Base-by-base conservation (phyloP, 345 rosid genomes). In the Pelargonium nanum region DNA sequence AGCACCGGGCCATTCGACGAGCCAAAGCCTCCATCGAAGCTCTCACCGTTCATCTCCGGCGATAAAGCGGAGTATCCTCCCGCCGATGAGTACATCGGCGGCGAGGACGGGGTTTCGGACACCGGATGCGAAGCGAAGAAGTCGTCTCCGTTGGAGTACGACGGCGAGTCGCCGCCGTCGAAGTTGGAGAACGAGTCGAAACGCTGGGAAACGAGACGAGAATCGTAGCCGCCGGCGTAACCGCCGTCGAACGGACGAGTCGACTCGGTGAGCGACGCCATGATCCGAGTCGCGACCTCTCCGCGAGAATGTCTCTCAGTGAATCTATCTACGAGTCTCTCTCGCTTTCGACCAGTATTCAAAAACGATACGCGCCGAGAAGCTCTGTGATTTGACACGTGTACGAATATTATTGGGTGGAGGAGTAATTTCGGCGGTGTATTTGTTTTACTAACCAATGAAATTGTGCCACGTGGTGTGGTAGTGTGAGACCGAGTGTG, bases 131-230 rank as follows among this genome's bases (percentile, higher is more conserved):
- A 70, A 8, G 57, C 72, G 57, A 79, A 77, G 22, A 71, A 51
- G 58, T 79, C 81, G 53, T 70, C 88, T 24, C 48, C 64, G 9
- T 32, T 34, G 58, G 64, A 79, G 48, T 54, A 50, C 26, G 77
- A 74, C 10, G 72, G 65, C 16, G 76, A 70, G 7, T 28, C 32
- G 61, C 73, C 76, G 6, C 70, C 53, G 21, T 81, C 88, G 63
- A 78, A 78, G 65, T 62, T 65, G 19, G 81, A 68, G 64, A 71
- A 79, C 5, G 87, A 74, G 34, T 74, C 80, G 50, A 78, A 83
- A 57, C 82, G 80, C 76, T 79, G 88, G 13, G 85, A 80, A 60
- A 75, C 57, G 52, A 75, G 77, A 12, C 79, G 84, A 65, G 86
- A 70, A 64, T 84, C 86, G 79, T 84, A 82, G 22, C 71, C 65